Base-by-base conservation (phyloP, 176 grass and related monocot species). In the Eleusine coracana region DNA sequence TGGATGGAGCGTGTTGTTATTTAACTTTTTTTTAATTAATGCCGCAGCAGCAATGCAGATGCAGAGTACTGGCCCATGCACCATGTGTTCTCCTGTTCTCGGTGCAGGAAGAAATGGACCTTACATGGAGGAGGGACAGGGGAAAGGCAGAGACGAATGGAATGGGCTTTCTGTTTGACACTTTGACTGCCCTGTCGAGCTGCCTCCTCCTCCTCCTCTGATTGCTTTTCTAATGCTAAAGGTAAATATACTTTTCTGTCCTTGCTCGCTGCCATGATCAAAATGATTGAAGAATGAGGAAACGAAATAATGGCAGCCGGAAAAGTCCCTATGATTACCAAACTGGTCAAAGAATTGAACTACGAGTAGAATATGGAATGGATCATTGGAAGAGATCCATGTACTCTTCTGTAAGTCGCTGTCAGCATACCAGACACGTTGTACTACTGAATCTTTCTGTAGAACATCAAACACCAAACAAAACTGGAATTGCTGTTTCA, bases 231-330 rank as follows among this genome's bases (percentile, higher is more conserved):
- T 48, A 29, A 55, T 58, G 44, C 78, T 23, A 65, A 71, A 82
- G 67, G 39, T 37, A 82, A 86, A 55, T 82, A 81, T 77, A 78
- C 83, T 86, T 82, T 89, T 34, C 73, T 82, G 79, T 73, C 59
- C 73, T 67, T 78, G 49, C 66, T 76, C 75, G 5, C 75, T 73
- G 28, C 63, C 67, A 39, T 66, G 20, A 73, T 89, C 73, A 89
- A 79, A 82, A 90, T 86, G 79, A 90, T 86, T 86, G 83, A 73
- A 78, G 78, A 72, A 90, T 72, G 88, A 71, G 73, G 66, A 86
- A 82, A 48, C 72, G 72, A 71, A 42, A 86, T 86, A 59, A 90
- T 86, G 74, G 66, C 83, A n/a, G 6, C 5, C 59, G 10, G 83
- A 61, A 90, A 89, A 82, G 83, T 65, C 40, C 25, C 38, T 28